Percentiles rank a stretch among this genome's conserved stretches.
These are phyloP conservation scores for Pistacia integerrima DNA, from an alignment of 345 rosid species.

Conservation along the genomic window DNA sequence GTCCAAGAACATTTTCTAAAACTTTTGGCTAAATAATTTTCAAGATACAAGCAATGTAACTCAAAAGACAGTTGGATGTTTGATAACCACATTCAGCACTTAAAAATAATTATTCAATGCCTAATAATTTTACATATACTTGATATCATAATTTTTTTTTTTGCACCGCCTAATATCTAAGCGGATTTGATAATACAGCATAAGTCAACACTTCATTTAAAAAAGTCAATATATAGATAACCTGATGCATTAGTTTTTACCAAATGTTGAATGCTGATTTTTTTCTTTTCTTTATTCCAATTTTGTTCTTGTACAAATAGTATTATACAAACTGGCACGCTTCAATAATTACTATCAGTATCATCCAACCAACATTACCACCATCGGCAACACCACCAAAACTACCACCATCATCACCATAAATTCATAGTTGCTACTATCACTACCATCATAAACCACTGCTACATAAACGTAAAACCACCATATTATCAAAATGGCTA, in stretches of 20 bases:
- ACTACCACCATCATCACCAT: not conserved
- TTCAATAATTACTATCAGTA: not conserved
- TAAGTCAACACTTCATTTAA: not conserved
- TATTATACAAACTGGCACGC: not conserved
- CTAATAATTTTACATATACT: not conserved
- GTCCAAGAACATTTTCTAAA: not conserved
- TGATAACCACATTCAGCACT: conserved; percentile 2
- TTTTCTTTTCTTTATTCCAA: not conserved
- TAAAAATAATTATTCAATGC: not conserved
- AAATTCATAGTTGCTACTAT: not conserved
- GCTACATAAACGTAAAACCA: not conserved
- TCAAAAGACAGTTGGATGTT: not conserved
- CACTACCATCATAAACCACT: not conserved
- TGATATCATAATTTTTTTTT: not conserved
- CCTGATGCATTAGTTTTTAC: not conserved
- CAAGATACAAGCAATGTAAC: not conserved
- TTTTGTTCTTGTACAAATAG: not conserved
- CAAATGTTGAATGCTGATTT: not conserved
- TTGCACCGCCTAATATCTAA: not conserved
- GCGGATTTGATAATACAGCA: not conserved
- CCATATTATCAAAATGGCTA: not conserved
- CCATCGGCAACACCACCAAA: not conserved
- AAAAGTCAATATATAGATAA: not conserved
- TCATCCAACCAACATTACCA: not conserved
- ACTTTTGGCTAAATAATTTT: not conserved